Conservation (phyloP, 345 rosid genomes). For the Hibiscus mutabilis region DNA sequence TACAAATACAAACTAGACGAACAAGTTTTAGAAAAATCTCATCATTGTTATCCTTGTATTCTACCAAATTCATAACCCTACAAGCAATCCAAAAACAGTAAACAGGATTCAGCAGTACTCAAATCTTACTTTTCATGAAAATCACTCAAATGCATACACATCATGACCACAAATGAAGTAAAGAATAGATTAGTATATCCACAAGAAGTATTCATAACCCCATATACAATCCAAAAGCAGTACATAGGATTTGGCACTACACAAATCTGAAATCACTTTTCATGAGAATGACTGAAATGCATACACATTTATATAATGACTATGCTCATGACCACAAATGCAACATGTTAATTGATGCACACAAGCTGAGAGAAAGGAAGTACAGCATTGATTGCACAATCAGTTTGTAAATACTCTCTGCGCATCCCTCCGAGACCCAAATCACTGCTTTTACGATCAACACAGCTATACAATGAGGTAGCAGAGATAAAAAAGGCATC, state of each 20-base stretch:
- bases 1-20: background rate
- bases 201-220: no score
- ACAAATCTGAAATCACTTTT: background rate
- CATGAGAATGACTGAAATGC: background rate
- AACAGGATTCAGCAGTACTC: no score
- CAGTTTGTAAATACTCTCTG: conserved; percentile 84
- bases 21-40: background rate
- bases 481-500: conserved; percentile 8
- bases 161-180: background rate
- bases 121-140: background rate
- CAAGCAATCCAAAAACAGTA: background rate
- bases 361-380: conserved; percentile 12
- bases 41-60: background rate
- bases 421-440: conserved; percentile 79
- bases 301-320: background rate
- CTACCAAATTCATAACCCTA: background rate
- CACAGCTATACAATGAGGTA: conserved; percentile 42
- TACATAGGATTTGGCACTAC: background rate
- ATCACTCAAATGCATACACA: background rate
- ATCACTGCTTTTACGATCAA: conserved; percentile 96
- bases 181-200: no score
- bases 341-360: background rate
- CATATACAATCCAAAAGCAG: background rate
- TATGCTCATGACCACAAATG: background rate
- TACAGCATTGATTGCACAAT: conserved; percentile 85